phyloP scores from a whole-genome alignment of 352 stramenopile species.

The Phytophthora agathidicida region DNA sequence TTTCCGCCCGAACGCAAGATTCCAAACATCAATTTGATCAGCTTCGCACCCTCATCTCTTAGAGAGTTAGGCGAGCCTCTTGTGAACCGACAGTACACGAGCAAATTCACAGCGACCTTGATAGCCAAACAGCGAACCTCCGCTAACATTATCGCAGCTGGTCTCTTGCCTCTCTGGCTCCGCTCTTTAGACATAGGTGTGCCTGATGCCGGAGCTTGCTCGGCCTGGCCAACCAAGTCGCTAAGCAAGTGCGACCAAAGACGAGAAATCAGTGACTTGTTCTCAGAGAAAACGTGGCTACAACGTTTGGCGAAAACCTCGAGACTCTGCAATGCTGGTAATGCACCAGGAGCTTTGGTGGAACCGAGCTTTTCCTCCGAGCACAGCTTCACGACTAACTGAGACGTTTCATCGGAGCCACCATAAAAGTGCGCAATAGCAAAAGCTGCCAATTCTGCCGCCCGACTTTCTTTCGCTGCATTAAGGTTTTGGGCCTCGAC shows the following conservation, averaged over 20 bases:
- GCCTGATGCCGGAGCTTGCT: slow-evolving; percentile 6
- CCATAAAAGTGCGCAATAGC: slow-evolving; percentile 57
- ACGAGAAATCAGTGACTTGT: slow-evolving; percentile 30
- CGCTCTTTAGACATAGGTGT: slow-evolving; percentile 20
- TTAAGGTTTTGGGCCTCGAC: slow-evolving; percentile 31
- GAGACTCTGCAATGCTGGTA: slow-evolving; percentile 63
- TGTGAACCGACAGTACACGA: slow-evolving; percentile 45
- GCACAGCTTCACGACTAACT: slow-evolving; percentile 57
- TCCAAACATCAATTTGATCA: slow-evolving; percentile 64
- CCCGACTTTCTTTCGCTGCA: slow-evolving; percentile 37
- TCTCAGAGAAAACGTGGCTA: slow-evolving; percentile 25
- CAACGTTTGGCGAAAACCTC: slow-evolving; percentile 70
- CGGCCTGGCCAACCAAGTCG: slow-evolving; percentile 33
- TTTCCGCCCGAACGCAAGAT: slow-evolving; percentile 68
- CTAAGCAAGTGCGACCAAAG: slow-evolving; percentile 59
- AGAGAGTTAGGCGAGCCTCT: slow-evolving; percentile 15
- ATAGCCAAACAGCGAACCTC: slow-evolving; percentile 68
- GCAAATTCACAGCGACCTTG: slow-evolving; percentile 63
- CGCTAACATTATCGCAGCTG: slow-evolving; percentile 25
- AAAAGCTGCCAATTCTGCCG: slow-evolving; percentile 61
- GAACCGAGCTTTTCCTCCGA: slow-evolving; percentile 50
- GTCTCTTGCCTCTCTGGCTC: slow-evolving; percentile 25
- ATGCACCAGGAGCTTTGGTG: slow-evolving; percentile 15
- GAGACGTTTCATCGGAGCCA: slow-evolving; percentile 34
- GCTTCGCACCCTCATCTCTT: slow-evolving; percentile 34